Evolutionary conservation across 257 asterid genomes (phyloP).

Genomic region (Solanum virginianum): DNA sequence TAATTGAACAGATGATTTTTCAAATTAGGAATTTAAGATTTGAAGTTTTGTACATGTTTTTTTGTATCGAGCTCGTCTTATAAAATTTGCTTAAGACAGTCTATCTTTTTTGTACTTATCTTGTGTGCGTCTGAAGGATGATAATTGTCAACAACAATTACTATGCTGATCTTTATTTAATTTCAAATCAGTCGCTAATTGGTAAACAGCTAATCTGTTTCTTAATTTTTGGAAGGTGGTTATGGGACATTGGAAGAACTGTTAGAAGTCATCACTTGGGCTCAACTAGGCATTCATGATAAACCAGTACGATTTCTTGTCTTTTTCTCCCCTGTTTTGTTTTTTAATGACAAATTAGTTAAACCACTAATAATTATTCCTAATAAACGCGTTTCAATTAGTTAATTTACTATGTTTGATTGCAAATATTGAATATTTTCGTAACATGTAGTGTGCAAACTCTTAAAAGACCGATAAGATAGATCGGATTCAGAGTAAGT

Average conservation of each 20-base stretch:
- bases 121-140: no score
- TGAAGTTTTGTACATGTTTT: background rate
- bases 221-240: conserved; percentile 47
- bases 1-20: background rate
- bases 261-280: conserved; percentile 93
- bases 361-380: background rate
- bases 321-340: background rate
- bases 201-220: background rate
- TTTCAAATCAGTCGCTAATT: background rate
- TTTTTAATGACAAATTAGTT: background rate
- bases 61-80: background rate
- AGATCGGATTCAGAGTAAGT: background rate
- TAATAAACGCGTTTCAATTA: background rate
- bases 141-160: background rate
- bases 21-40: background rate
- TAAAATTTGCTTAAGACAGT: rapidly evolving
- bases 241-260: conserved; percentile 93
- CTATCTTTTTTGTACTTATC: no score
- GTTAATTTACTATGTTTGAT: background rate
- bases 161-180: background rate
- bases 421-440: background rate
- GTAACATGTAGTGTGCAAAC: background rate
- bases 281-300: conserved; percentile 89
- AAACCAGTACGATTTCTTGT: conserved; percentile 49
- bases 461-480: background rate